A percentile compares a stretch with the other conserved stretches of the same genome.
phyloP scores from a whole-genome alignment of 805 yeast species.

The Saccharomycopsis olivae region DNA sequence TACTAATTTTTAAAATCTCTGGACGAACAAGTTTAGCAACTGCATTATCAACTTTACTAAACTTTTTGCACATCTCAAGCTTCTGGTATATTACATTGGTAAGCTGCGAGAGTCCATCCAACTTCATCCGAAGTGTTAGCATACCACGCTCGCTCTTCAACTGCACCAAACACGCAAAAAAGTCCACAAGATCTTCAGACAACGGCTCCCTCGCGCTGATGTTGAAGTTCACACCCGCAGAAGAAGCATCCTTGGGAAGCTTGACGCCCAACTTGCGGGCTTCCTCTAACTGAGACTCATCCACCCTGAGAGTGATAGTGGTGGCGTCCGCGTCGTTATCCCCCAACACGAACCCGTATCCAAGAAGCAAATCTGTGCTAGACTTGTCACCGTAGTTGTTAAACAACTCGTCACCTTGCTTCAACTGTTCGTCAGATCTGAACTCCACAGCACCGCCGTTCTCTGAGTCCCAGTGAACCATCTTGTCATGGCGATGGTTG shows the following conservation, averaged over 20 bases:
- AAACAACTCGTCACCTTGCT: constrained; percentile 40
- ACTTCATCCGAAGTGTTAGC: constrained; percentile 40
- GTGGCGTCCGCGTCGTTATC: constrained; percentile 48
- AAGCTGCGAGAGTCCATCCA: constrained; percentile 52
- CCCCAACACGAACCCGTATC: constrained; percentile 65
- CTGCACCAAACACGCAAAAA: constrained; percentile 46
- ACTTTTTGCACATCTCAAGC: constrained; percentile 28
- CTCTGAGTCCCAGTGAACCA: constrained; percentile 51
- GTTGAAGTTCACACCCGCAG: constrained; percentile 17
- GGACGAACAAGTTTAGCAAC: not conserved
- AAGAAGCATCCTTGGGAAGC: not conserved
- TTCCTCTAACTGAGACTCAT: constrained; percentile 22
- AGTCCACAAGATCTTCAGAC: constrained; percentile 36
- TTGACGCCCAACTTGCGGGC: constrained; percentile 27
- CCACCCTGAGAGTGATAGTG: constrained; percentile 50
- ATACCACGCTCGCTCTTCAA: constrained; percentile 34
- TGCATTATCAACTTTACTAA: constrained; percentile 22
- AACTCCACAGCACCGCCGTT: constrained; percentile 16
- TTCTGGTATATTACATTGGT: constrained; percentile 43
- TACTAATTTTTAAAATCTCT: constrained; percentile 26
- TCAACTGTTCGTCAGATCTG: constrained; percentile 2
- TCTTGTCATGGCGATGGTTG: constrained; percentile 54
- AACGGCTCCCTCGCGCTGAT: constrained; percentile 21
- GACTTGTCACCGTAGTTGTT: constrained; percentile 87
- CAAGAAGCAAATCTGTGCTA: constrained; percentile 70